Evolutionary conservation across 2,329 filamentous ascomycete genomes (phyloP).

Genomic region (Apiospora saccharicola): DNA sequence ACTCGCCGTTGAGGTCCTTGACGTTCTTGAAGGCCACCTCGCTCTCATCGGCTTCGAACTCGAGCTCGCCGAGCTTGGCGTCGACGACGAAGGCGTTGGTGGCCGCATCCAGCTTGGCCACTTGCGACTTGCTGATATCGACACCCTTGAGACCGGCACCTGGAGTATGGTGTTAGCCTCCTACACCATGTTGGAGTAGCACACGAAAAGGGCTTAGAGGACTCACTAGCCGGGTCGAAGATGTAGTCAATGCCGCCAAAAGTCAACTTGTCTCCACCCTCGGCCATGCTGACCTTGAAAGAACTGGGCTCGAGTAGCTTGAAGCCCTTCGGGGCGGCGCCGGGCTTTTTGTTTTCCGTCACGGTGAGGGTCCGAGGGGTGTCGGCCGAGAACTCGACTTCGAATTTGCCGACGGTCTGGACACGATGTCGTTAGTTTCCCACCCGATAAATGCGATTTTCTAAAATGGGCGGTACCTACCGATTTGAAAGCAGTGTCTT

Average conservation of each 20-base stretch:
- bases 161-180: not conserved
- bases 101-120: constrained; percentile 46
- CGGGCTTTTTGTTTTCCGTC: constrained; percentile 46
- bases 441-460: not conserved
- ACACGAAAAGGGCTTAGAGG: not conserved
- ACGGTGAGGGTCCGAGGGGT: constrained; percentile 45
- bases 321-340: constrained; percentile 46
- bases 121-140: constrained; percentile 46
- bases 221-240: constrained; percentile 43
- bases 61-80: constrained; percentile 46
- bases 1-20: constrained; percentile 34
- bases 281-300: constrained; percentile 45
- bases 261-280: constrained; percentile 40
- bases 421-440: not conserved
- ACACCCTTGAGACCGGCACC: constrained; percentile 36
- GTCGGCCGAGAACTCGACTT: constrained; percentile 49
- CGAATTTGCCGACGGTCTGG: constrained; percentile 36
- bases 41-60: constrained; percentile 52
- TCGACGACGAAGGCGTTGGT: constrained; percentile 47
- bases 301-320: constrained; percentile 46
- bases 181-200: no score
- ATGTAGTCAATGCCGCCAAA: constrained; percentile 51
- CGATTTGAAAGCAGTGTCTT: constrained; percentile 18
- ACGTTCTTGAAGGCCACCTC: constrained; percentile 38
- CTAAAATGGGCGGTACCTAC: not conserved